Percentiles rank a stretch among this genome's conserved stretches.
phyloP scores from a whole-genome alignment of 768 basidiomycete species.

The Naganishia randhawae region DNA sequence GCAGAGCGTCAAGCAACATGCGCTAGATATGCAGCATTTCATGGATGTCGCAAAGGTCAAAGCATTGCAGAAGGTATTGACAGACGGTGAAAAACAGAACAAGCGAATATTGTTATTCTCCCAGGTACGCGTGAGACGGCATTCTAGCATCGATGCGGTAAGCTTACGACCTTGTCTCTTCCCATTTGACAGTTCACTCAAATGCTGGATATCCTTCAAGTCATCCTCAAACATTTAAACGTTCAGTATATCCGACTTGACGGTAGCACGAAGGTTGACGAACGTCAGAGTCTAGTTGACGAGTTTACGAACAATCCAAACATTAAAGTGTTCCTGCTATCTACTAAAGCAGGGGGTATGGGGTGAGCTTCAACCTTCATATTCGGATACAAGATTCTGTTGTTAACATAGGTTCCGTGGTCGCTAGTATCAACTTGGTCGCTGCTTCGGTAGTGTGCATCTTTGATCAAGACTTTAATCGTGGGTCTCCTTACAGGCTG shows the following conservation, averaged over 20 bases:
- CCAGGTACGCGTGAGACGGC: conserved; percentile 60
- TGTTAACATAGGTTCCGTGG: neutral
- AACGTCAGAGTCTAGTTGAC: conserved; percentile 87
- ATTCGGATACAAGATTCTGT: neutral
- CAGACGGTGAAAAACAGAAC: conserved; percentile 62
- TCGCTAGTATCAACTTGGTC: conserved; percentile 82
- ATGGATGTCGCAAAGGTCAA: conserved; percentile 83
- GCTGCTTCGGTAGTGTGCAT: conserved; percentile 91
- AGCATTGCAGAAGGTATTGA: conserved; percentile 67
- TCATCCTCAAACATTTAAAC: conserved; percentile 66
- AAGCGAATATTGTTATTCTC: conserved; percentile 90
- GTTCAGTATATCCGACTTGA: conserved; percentile 80
- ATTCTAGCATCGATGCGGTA: neutral
- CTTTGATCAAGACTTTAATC: conserved; percentile 96
- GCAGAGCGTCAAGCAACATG: conserved; percentile 59
- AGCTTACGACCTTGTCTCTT: neutral
- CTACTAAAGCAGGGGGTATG: conserved; percentile 71
- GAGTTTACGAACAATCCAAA: conserved; percentile 85
- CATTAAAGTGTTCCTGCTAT: conserved; percentile 83
- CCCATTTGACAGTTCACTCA: conserved; percentile 71
- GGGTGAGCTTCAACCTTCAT: conserved; percentile 35
- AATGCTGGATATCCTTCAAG: conserved; percentile 86
- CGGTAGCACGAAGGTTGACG: conserved; percentile 87
- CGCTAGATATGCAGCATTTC: conserved; percentile 70
- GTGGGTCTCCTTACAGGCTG: neutral